Conservation (phyloP, 306 rosid species). For the Rubus idaeus region DNA sequence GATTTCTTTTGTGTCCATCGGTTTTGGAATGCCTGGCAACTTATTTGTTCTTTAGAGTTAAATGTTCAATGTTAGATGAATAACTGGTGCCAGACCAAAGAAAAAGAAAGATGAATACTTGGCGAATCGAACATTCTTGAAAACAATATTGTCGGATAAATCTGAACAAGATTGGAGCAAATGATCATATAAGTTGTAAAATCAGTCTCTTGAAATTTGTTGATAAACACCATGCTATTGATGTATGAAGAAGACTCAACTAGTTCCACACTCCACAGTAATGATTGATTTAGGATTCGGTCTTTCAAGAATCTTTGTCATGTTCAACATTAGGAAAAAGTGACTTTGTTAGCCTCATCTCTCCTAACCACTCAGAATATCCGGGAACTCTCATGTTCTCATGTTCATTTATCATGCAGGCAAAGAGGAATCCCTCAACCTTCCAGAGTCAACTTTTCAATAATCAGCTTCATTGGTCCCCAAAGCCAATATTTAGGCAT, state of each 20-base stretch:
- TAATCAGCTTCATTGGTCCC: constrained; percentile 50
- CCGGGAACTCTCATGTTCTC: background rate
- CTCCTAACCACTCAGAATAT: constrained; percentile 15
- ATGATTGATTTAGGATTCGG: too few relatives aligned
- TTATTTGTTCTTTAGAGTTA: too few relatives aligned
- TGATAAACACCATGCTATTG: too few relatives aligned
- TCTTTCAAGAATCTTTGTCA: too few relatives aligned
- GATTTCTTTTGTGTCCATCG: background rate
- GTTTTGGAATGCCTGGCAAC: background rate
- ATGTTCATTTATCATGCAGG: constrained; percentile 44
- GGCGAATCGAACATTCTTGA: background rate
- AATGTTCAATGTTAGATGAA: too few relatives aligned
- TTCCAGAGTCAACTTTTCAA: constrained; percentile 44
- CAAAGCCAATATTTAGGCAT: constrained; percentile 52
- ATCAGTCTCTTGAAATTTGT: too few relatives aligned
- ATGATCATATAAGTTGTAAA: too few relatives aligned
- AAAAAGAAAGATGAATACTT: background rate
- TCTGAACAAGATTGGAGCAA: too few relatives aligned
- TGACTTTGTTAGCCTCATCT: constrained; percentile 16
- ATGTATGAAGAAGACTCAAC: too few relatives aligned
- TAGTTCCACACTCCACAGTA: too few relatives aligned
- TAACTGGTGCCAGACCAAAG: background rate
- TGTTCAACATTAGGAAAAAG: background rate
- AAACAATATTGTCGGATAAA: too few relatives aligned
- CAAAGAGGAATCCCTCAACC: constrained; percentile 70